Conservation (phyloP, 805 yeast genomes). For the Nakazawaea molendinolei region DNA sequence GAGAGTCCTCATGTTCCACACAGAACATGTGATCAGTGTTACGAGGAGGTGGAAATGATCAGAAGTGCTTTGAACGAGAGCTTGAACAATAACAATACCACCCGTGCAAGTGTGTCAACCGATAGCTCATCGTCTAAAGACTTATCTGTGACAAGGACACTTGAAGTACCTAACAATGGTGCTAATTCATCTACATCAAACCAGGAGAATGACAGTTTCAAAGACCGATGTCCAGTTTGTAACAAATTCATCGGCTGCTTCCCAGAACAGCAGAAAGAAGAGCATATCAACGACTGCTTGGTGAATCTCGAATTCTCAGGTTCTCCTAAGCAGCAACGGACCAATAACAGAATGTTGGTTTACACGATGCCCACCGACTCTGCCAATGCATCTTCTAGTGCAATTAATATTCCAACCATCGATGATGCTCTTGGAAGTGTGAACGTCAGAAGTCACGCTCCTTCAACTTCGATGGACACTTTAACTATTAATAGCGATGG, state of each 20-base stretch:
- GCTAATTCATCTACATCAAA: slow-evolving; percentile 2
- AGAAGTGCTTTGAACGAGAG: slow-evolving; percentile 31
- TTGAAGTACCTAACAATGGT: slow-evolving; percentile 1
- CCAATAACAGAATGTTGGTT: slow-evolving; percentile 79
- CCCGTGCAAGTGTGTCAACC: slow-evolving; percentile 1
- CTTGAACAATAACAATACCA: too few relatives aligned
- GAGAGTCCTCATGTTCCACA: slow-evolving; percentile 52
- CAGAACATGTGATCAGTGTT: slow-evolving; percentile 73
- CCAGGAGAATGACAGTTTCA: slow-evolving; percentile 23
- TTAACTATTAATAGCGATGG: slow-evolving; percentile 1
- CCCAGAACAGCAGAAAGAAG: slow-evolving; percentile 38
- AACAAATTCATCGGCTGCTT: slow-evolving; percentile 18
- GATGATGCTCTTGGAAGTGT: neutral
- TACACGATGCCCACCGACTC: slow-evolving; percentile 44
- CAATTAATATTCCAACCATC: slow-evolving; percentile 4
- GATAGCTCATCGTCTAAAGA: slow-evolving; percentile 4
- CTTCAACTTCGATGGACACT: slow-evolving; percentile 9
- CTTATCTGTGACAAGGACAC: slow-evolving; percentile 2
- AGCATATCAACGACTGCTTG: slow-evolving; percentile 69
- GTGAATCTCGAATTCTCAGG: slow-evolving; percentile 54
- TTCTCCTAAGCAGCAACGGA: slow-evolving; percentile 48
- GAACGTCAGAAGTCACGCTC: neutral
- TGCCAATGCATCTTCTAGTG: neutral
- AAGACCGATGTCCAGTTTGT: slow-evolving; percentile 38
- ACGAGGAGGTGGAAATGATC: slow-evolving; percentile 50